A percentile compares a stretch with the other conserved stretches of the same genome.
Evolutionary conservation across 305 asterid species (phyloP).

Genomic region (Fraxinus angustifolia): DNA sequence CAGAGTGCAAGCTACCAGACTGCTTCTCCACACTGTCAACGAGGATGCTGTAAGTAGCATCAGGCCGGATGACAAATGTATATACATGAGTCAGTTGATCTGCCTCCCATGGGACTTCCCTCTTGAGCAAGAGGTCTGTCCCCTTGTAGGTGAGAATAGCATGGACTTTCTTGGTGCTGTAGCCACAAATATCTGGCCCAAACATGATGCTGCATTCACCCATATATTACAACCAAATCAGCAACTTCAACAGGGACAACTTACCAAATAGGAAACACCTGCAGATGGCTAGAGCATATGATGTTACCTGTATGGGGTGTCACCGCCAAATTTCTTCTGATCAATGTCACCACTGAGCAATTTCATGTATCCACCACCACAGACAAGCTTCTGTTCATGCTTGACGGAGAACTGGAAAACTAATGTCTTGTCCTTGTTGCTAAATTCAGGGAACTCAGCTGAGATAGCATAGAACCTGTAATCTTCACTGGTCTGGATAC

Average conservation of each 20-base stretch:
- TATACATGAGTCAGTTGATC: conserved; percentile 92
- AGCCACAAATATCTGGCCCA: conserved; percentile 98
- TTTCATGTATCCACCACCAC: conserved; percentile 99
- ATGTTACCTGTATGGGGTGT: conserved; percentile 85
- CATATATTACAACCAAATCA: conserved; percentile 16
- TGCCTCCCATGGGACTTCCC: conserved; percentile 97
- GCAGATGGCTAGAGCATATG: background rate
- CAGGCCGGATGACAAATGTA: conserved; percentile 84
- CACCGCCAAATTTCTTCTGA: conserved; percentile 94
- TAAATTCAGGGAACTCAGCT: conserved; percentile 89
- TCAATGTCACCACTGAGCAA: conserved; percentile 76
- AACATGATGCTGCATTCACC: conserved; percentile 81
- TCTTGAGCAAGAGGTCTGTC: conserved; percentile 82
- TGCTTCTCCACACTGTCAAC: conserved; percentile 90
- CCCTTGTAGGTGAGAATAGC: conserved; percentile 80
- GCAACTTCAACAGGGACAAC: conserved; percentile 1
- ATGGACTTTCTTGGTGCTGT: conserved; percentile 84
- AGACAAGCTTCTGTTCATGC: conserved; percentile 98
- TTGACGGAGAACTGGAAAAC: conserved; percentile 90
- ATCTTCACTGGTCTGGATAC: conserved; percentile 98
- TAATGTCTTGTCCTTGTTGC: conserved; percentile 81
- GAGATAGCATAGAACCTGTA: conserved; percentile 90
- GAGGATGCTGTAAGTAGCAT: conserved; percentile 88
- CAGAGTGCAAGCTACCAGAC: conserved; percentile 82
- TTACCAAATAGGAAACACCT: background rate